Conservation (phyloP, 768 basidiomycete species). For the Collybia sordida region DNA sequence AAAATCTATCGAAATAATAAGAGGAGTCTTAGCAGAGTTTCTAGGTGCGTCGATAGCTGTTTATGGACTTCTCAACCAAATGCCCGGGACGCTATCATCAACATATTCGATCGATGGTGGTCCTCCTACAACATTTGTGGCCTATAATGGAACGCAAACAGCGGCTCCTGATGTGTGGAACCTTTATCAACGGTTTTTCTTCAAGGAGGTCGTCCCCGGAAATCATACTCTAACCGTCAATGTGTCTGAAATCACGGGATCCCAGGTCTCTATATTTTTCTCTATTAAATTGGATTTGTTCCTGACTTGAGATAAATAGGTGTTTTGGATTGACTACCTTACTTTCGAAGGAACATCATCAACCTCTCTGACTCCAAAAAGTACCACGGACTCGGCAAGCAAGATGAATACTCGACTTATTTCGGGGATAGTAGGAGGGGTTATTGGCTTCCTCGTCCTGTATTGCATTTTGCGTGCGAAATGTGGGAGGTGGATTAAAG, state of each 20-base stretch:
- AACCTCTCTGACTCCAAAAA: neutral
- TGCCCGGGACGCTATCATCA: slow-evolving; percentile 2
- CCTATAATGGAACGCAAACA: neutral
- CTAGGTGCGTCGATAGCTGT: slow-evolving; percentile 7
- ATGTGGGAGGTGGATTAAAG: neutral
- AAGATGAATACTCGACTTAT: neutral
- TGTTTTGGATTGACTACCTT: slow-evolving; percentile 4
- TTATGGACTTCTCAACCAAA: slow-evolving; percentile 2
- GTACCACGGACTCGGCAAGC: neutral
- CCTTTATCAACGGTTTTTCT: slow-evolving; percentile 9
- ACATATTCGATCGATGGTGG: slow-evolving; percentile 4
- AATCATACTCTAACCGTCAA: slow-evolving; percentile 7
- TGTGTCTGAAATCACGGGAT: slow-evolving; percentile 1
- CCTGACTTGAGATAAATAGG: neutral
- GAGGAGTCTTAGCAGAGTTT: neutral
- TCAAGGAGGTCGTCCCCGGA: neutral
- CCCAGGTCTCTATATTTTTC: neutral
- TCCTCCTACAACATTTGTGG: neutral
- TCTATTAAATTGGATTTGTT: neutral
- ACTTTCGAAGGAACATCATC: neutral
- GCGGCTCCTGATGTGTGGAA: neutral
- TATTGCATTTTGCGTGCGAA: neutral
- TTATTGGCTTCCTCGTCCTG: neutral
- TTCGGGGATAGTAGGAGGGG: neutral
- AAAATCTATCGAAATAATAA: neutral